Conservation (phyloP, 495 filamentous ascomycete species). For the Aspergillus homomorphus region DNA sequence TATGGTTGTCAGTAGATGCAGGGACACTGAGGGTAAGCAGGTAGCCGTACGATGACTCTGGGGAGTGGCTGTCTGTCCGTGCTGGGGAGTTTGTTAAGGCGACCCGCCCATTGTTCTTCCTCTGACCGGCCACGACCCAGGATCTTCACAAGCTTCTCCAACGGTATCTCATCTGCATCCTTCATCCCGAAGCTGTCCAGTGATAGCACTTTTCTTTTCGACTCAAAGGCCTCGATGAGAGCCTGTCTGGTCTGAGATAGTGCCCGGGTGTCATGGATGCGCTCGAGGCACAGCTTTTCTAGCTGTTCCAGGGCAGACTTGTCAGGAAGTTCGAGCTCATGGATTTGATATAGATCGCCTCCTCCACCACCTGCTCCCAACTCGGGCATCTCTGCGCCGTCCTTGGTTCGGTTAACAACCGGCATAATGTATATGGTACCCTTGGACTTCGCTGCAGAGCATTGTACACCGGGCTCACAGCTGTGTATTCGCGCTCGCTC, state of each 20-base stretch:
- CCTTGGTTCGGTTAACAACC: conserved; percentile 57
- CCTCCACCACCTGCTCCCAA: conserved; percentile 74
- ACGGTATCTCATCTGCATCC: conserved; percentile 40
- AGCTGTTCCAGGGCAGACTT: conserved; percentile 41
- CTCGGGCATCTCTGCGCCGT: conserved; percentile 65
- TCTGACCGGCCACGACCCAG: conserved; percentile 26
- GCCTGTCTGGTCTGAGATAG: conserved; percentile 33
- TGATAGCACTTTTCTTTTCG: conserved; percentile 36
- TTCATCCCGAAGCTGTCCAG: conserved; percentile 42
- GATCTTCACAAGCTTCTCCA: conserved; percentile 40
- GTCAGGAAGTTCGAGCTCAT: conserved; percentile 59
- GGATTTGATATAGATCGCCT: conserved; percentile 65
- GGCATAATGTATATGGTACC: conserved; percentile 75
- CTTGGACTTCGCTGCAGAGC: conserved; percentile 47
- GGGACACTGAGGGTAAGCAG: neutral
- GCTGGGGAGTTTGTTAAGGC: neutral
- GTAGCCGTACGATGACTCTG: conserved; percentile 16
- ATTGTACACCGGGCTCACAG: conserved; percentile 73
- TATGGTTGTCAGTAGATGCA: neutral
- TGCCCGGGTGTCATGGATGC: conserved; percentile 34
- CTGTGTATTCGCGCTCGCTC: conserved; percentile 73
- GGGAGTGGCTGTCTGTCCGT: conserved; percentile 8
- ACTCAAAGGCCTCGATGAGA: conserved; percentile 32
- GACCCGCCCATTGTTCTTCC: neutral
- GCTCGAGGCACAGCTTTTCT: conserved; percentile 44